Base-by-base conservation (phyloP, 164 flowering plant genomes). In the Aristolochia contorta region DNA sequence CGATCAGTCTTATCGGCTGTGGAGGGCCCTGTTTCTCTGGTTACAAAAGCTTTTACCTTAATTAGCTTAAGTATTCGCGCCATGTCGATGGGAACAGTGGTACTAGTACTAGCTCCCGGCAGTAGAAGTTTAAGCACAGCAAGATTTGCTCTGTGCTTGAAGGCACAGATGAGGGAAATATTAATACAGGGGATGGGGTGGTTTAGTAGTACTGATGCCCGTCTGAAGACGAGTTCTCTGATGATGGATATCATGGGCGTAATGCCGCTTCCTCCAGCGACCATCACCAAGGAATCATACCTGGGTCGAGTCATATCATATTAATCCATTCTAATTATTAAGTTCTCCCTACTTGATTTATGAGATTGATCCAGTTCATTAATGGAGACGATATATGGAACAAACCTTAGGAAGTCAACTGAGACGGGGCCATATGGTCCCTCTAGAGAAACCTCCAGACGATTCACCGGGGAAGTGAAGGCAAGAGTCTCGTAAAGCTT, bases 241-340 rank as follows among this genome's bases (percentile, higher is more conserved):
- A n/a, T n/a, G n/a, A n/a, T n/a, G n/a, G n/a, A n/a, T n/a, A n/a
- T n/a, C n/a, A n/a, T n/a, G n/a, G n/a, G n/a, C n/a, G n/a, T 80
- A 21, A 90, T 81, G 51, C 97, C 97, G 65, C 91, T 85, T 0
- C 97, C 94, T 65, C 92, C 95, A 61, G 89, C 74, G 55, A 91
- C 80, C 92, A 88, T 71, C 71, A 87, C 95, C 8, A 92, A 74
- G 2, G 59, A 70, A 59, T 89, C 93, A 58, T 89, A 81, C 79
- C 98, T 91, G 79, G 65, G n/a, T n/a, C n/a, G n/a, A n/a, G n/a
- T n/a, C n/a, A n/a, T n/a, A n/a, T n/a, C n/a, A n/a, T n/a, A n/a
- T n/a, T n/a, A n/a, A n/a, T n/a, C n/a, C n/a, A n/a, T n/a, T n/a
- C n/a, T n/a, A n/a, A 68, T 18, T 50, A 54, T 16, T 20, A 49